These are phyloP conservation scores for Iris macrosiphon DNA, from an alignment of 106 monocot genomes.

Conservation along the genomic window DNA sequence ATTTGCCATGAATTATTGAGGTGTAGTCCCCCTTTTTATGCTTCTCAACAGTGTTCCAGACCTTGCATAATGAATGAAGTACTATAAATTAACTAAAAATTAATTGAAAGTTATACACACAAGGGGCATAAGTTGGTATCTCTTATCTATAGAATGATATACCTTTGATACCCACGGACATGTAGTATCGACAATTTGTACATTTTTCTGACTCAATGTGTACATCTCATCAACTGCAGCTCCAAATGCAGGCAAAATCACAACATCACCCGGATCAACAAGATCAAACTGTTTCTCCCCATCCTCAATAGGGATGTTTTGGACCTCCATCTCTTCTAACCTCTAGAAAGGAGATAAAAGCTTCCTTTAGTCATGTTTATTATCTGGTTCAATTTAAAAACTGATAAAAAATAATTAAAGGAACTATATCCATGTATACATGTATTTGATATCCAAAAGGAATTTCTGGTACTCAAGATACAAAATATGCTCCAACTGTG, in stretches of 20 bases:
- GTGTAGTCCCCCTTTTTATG: constrained; percentile 94
- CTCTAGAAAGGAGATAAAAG: constrained; percentile 29
- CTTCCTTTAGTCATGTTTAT: no score
- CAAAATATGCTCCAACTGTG: no score
- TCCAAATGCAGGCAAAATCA: constrained; percentile 94
- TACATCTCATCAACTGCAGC: constrained; percentile 94
- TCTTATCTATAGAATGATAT: neutral
- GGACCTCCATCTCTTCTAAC: constrained; percentile 83
- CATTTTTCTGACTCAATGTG: constrained; percentile 75
- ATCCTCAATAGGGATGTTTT: constrained; percentile 66
- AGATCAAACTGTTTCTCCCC: constrained; percentile 74
- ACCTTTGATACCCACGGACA: constrained; percentile 99
- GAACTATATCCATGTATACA: no score
- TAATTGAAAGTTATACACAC: constrained; percentile 1
- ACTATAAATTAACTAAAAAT: neutral
- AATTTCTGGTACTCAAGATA: no score
- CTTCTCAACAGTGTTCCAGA: constrained; percentile 96
- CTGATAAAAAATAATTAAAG: no score
- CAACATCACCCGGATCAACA: constrained; percentile 78
- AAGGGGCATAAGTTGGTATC: neutral
- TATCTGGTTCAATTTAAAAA: no score
- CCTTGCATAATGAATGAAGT: constrained; percentile 30
- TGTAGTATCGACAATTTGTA: constrained; percentile 98
- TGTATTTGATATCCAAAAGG: no score
- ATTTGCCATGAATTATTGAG: constrained; percentile 95